These are phyloP conservation scores for Straminergon stramineum DNA, from an alignment of 225 moss, liverwort and hornwort species.

Conservation along the genomic window DNA sequence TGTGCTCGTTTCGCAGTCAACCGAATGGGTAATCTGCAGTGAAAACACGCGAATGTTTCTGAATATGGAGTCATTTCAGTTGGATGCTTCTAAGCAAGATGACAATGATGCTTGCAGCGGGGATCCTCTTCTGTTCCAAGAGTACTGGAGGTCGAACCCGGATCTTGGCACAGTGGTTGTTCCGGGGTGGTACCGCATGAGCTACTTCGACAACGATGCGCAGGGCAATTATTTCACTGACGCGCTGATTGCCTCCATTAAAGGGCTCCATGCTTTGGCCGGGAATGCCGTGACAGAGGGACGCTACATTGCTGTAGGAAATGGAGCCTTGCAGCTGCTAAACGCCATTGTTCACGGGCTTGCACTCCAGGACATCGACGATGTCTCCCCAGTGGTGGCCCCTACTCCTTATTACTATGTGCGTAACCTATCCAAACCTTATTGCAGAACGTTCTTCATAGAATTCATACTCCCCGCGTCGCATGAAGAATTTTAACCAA, in stretches of 20 bases:
- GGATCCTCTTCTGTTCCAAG: constrained; percentile 51
- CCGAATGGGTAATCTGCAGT: background rate
- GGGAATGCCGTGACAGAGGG: constrained; percentile 54
- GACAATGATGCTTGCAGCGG: constrained; percentile 27
- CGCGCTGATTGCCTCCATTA: constrained; percentile 26
- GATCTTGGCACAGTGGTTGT: constrained; percentile 32
- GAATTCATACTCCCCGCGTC: background rate
- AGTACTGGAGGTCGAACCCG: constrained; percentile 41
- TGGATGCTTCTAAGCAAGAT: background rate
- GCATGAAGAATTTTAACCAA: background rate
- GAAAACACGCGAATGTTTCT: background rate
- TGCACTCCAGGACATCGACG: background rate
- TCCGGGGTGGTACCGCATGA: constrained; percentile 58
- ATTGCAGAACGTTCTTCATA: background rate
- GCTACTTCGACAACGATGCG: constrained; percentile 18
- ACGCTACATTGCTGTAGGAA: constrained; percentile 27
- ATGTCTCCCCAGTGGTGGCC: constrained; percentile 31
- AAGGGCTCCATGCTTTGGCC: constrained; percentile 26
- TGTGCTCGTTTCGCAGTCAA: background rate
- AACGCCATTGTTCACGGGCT: constrained; percentile 19
- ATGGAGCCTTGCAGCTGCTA: constrained; percentile 39
- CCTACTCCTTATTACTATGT: constrained; percentile 39
- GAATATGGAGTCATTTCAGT: background rate
- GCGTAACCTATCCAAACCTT: background rate
- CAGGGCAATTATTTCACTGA: background rate